phyloP scores from a whole-genome alignment of 2,329 filamentous ascomycete species.

The Fusarium sp. region DNA sequence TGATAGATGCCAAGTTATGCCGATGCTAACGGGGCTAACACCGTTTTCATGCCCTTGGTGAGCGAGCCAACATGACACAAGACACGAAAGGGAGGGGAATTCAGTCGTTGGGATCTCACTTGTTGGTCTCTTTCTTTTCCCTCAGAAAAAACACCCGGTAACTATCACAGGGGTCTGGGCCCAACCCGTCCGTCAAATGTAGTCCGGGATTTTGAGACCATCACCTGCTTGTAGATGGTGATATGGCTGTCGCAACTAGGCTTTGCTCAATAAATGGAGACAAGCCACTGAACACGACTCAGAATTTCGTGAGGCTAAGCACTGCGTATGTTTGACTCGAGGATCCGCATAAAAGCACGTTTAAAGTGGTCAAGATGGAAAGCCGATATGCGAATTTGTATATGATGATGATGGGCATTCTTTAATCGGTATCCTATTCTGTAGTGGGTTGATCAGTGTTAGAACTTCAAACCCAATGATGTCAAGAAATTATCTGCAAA shows the following conservation, averaged over 20 bases:
- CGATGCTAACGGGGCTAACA: slow-evolving; percentile 21
- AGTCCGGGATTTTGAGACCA: not conserved
- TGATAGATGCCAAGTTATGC: slow-evolving; percentile 28
- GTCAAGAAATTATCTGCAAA: not conserved
- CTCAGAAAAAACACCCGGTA: not conserved
- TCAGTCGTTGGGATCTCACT: slow-evolving; percentile 6
- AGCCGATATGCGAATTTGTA: not conserved
- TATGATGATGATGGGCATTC: not conserved
- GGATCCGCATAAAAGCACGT: not conserved
- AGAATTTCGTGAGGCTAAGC: not conserved
- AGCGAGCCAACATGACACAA: slow-evolving; percentile 25
- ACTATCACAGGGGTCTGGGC: slow-evolving; percentile 2
- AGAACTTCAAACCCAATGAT: not conserved
- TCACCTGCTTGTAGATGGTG: slow-evolving; percentile 2
- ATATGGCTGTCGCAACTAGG: not conserved
- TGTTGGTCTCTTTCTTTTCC: not conserved
- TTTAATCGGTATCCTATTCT: not conserved
- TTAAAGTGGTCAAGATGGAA: not conserved
- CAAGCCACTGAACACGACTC: not conserved
- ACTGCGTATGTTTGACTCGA: slow-evolving; percentile 13
- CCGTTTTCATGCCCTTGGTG: slow-evolving; percentile 15
- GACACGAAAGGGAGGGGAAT: slow-evolving; percentile 9
- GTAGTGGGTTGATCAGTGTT: not conserved
- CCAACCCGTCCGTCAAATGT: not conserved
- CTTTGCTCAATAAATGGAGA: not conserved